Evolutionary conservation across 306 rosid species (phyloP), one percentile per base, ranked within the genome.

Genomic region (Elaeagnus macrophylla): DNA sequence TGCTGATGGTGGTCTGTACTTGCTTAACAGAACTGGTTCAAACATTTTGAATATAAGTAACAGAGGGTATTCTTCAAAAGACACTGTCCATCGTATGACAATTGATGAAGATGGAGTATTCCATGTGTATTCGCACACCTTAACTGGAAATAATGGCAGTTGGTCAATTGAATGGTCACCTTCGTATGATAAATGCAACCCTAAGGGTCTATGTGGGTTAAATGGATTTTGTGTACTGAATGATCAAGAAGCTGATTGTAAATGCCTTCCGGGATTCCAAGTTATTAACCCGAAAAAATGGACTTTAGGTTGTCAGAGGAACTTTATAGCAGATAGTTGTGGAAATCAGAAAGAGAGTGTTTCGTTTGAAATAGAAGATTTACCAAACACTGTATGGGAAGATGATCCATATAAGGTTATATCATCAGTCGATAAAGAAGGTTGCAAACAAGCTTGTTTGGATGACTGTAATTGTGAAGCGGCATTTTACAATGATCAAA

Each of bases 401-500:
- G 35, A 54, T 12, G 3, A 6, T 42, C 10, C 56, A 0, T 66
- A 54, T 61, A 17, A 12, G n/a, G n/a, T n/a, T 6, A 11, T 1
- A 6, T 0, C 35, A 46, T 1, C 46, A 1, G 1, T 12, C 3
- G 13, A 10, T 9, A 43, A 11, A 50, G 67, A 54, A 3, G 54
- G 39, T 20, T 72, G 72, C 48, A 4, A 3, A 41, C 18, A 7
- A 40, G 60, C 68, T 9, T 72, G 77, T 18, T 37, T 19, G 19
- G 60, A 42, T 5, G 76, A 71, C 35, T 59, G 65, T 18, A 64
- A 53, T 57, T 71, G 76, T 37, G 59, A 71, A 17, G 71, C 46
- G 5, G 51, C 56, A 2, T 35, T 55, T 9, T 50, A 20, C 8
- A 14, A 11, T 0, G 54, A 48, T 1, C 17, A 48, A 7, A 66